Percentiles rank a stretch among this genome's conserved stretches.
These are phyloP conservation scores for Russula brevipes DNA, from an alignment of 768 basidiomycete genomes.

Conservation along the genomic window DNA sequence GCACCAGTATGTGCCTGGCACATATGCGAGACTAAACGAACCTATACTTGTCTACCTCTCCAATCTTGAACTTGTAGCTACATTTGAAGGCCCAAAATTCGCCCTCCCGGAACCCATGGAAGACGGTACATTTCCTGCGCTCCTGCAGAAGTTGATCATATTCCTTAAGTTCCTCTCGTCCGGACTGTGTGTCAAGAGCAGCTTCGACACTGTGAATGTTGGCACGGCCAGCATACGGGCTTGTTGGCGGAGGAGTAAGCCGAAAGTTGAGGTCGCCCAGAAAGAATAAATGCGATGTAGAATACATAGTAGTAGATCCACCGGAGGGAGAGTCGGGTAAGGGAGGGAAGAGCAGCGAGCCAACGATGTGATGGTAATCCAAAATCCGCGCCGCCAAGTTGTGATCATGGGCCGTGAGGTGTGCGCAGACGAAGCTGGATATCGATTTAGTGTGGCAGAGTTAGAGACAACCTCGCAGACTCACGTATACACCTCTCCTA, in stretches of 20 bases:
- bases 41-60: conserved; percentile 80
- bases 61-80: conserved; percentile 83
- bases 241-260: conserved; percentile 54
- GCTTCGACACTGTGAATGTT: conserved; percentile 37
- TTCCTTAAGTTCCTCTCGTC: conserved; percentile 58
- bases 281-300: conserved; percentile 87
- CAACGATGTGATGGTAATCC: conserved; percentile 79
- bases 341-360: conserved; percentile 72
- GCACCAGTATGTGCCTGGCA: conserved; percentile 5
- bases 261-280: conserved; percentile 94
- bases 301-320: conserved; percentile 59
- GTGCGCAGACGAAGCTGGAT: conserved; percentile 82
- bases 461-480: conserved; percentile 31
- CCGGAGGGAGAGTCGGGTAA: conserved; percentile 36
- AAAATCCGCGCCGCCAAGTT: conserved; percentile 60
- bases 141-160: conserved; percentile 68
- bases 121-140: conserved; percentile 56
- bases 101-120: conserved; percentile 76
- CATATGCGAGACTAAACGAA: conserved; percentile 33
- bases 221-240: conserved; percentile 39
- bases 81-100: conserved; percentile 83
- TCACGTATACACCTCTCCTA: conserved; percentile 81
- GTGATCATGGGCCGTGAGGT: conserved; percentile 77
- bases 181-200: conserved; percentile 36
- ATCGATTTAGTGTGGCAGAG: conserved; percentile 2